phyloP scores from a whole-genome alignment of 345 rosid species.

The Cardamine resedifolia region DNA sequence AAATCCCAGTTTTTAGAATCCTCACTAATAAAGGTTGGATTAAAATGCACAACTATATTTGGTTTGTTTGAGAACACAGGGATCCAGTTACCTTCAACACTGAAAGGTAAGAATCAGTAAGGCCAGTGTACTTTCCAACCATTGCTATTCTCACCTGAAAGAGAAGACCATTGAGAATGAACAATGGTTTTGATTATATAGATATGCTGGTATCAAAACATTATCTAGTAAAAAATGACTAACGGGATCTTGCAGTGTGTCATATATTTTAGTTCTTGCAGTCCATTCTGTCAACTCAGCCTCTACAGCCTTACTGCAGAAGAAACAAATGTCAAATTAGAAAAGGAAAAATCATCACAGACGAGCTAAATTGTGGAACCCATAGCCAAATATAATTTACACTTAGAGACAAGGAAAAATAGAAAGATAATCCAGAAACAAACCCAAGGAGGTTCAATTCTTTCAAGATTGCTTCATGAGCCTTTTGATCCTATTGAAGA shows the following conservation, averaged over 20 bases:
- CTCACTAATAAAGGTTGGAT: neutral
- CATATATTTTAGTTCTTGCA: constrained; percentile 72
- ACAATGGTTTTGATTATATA: constrained; percentile 7
- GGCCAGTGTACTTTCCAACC: constrained; percentile 83
- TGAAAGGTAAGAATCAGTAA: constrained; percentile 74
- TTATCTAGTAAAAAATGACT: constrained; percentile 25
- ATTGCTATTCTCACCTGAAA: constrained; percentile 73
- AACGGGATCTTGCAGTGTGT: constrained; percentile 67
- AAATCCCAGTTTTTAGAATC: constrained; percentile 15
- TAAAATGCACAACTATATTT: neutral
- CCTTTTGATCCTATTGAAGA: constrained; percentile 76
- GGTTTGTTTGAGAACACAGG: constrained; percentile 4
- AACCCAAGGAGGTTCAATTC: constrained; percentile 71
- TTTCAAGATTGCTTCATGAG: constrained; percentile 81
- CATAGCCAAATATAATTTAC: neutral
- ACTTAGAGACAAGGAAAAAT: neutral
- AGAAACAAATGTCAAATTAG: constrained; percentile 15
- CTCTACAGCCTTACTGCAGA: constrained; percentile 58
- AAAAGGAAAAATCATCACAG: constrained; percentile 15
- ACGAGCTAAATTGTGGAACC: neutral
- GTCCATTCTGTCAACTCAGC: constrained; percentile 82
- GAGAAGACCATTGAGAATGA: constrained; percentile 16
- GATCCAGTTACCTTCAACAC: constrained; percentile 60
- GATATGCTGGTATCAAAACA: neutral
- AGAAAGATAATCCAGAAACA: constrained; percentile 35